These are phyloP conservation scores for Aspergillus puulaauensis DNA, from an alignment of 2,329 filamentous ascomycete genomes.

Conservation along the genomic window DNA sequence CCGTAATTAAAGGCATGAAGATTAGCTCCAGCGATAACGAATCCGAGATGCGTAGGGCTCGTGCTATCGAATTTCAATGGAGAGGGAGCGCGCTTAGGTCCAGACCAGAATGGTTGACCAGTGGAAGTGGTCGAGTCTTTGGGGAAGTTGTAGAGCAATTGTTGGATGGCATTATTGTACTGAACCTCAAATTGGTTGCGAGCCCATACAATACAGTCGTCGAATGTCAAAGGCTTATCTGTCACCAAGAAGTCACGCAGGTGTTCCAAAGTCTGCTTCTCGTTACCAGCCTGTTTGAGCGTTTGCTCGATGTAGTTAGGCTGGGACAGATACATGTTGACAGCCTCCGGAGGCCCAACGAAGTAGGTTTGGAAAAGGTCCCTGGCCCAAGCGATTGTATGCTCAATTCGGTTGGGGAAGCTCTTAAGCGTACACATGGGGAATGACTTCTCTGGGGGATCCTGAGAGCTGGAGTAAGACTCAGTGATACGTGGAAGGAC, in stretches of 20 bases:
- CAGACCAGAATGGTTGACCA: conserved; percentile 95
- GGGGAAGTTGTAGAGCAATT: conserved; percentile 94
- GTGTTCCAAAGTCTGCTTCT: conserved; percentile 89
- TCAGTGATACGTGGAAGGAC: conserved; percentile 88
- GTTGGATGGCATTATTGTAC: conserved; percentile 94
- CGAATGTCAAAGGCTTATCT: conserved; percentile 86
- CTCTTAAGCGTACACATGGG: conserved; percentile 97
- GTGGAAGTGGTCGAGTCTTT: conserved; percentile 87
- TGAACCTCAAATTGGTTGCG: conserved; percentile 92
- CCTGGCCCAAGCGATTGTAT: conserved; percentile 97
- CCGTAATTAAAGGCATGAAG: conserved; percentile 97
- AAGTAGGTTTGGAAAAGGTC: conserved; percentile 95
- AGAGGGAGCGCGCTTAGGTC: conserved; percentile 93
- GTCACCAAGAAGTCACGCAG: conserved; percentile 87
- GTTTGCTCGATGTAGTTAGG: conserved; percentile 85
- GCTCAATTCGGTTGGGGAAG: conserved; percentile 97
- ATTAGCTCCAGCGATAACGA: conserved; percentile 84
- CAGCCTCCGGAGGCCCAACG: conserved; percentile 87
- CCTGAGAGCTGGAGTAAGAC: conserved; percentile 95
- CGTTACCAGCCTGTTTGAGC: conserved; percentile 88
- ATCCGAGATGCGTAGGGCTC: conserved; percentile 83
- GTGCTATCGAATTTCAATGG: conserved; percentile 82
- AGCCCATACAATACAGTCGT: conserved; percentile 96
- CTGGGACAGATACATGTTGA: conserved; percentile 90
- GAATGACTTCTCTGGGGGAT: conserved; percentile 97